Base-by-base conservation (phyloP, 2,329 filamentous ascomycete species). In the Orbilia brochopaga region DNA sequence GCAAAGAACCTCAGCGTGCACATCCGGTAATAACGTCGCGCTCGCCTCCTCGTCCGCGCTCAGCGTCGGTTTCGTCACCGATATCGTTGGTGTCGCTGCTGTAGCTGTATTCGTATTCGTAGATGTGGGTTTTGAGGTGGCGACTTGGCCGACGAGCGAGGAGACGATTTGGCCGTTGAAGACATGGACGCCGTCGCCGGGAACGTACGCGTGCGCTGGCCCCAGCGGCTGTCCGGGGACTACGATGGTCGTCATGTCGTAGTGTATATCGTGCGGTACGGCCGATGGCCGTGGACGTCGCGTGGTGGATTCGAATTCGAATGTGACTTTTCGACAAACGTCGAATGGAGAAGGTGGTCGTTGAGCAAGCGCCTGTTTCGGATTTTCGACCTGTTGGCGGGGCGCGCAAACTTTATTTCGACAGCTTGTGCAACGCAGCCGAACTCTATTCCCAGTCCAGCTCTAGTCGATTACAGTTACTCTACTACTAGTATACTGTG, bases 141-240 rank as follows among this genome's bases (percentile, higher is more conserved):
- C 80, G 23, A 57, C 50, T 53, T 73, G 60, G 59, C 62, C 61
- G 64, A 74, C 48, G 74, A 93, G 85, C 44, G 85, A 85, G 53
- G 92, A 93, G 55, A 92, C 85, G 73, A 97, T 87, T 19, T 88
- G 85, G 74, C 86, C 83, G 74, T 89, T 83, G 80, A 91, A 85
- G 75, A 96, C 83, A 79, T 97, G 91, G 0, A 92, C 96, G 75
- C 93, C 94, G 10, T 90, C 83, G 13, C 93, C 93, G 27, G 91
- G 85, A 44, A 84, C 81, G 80, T 89, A 92, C 75, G 86, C 85
- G 62, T 84, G 82, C 17, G 83, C 80, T 17, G 88, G 81, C 30
- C 90, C 92, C 44, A 99, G 85, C 51, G 87, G 81, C 79, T 94
- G 90, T 78, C 94, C 94, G 10, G 94, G 94, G 53, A 95, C 84